Evolutionary conservation across 2,329 filamentous ascomycete genomes (phyloP).

Genomic region (Fusarium sp.): DNA sequence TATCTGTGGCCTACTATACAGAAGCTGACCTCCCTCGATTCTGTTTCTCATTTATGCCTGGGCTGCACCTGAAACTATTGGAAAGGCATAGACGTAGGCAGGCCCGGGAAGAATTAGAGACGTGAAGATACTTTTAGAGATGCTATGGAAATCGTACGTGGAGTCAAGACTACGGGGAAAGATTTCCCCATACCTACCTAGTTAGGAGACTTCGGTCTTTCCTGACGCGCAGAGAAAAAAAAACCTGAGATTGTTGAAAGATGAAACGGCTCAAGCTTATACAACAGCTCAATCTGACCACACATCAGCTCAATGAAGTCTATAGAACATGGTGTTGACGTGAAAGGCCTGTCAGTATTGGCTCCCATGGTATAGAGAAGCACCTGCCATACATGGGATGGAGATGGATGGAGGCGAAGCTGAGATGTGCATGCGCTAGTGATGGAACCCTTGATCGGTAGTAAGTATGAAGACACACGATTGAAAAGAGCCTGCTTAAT

Average conservation of each 20-base stretch:
- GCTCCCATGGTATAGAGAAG: not conserved
- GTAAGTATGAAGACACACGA: not conserved
- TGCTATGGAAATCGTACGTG: not conserved
- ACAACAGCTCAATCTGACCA: not conserved
- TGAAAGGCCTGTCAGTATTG: not conserved
- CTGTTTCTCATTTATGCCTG: not conserved
- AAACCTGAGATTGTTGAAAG: not conserved
- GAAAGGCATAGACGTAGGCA: not conserved
- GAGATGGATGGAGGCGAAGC: not conserved
- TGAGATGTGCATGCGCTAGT: not conserved
- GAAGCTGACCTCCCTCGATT: not conserved
- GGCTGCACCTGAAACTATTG: not conserved
- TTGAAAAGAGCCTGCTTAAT: not conserved
- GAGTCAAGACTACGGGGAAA: not conserved
- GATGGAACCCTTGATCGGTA: not conserved
- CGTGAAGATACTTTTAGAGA: not conserved
- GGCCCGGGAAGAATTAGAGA: too few species aligned
- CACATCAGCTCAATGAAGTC: not conserved
- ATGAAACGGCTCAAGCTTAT: not conserved
- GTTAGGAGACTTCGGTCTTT: not conserved
- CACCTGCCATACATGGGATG: too few species aligned
- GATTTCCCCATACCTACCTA: not conserved
- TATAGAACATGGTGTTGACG: not conserved
- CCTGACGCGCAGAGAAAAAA: not conserved
- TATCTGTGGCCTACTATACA: not conserved